phyloP scores from a whole-genome alignment of 441 rosid genomes.

The Populus hybrid region DNA sequence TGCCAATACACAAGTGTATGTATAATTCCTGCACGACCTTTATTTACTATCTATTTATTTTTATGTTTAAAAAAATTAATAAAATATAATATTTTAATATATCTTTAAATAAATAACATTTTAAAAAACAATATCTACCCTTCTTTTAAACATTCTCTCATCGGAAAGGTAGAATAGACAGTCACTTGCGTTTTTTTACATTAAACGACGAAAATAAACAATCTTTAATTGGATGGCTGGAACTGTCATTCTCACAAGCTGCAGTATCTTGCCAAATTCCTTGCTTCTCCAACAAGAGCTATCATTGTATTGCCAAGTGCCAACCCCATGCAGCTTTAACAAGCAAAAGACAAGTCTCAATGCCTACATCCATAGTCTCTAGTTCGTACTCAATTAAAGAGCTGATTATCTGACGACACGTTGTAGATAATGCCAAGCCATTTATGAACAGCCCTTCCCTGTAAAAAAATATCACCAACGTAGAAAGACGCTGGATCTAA shows the following conservation, averaged over 20 bases:
- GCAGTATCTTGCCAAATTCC: neutral
- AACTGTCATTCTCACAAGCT: neutral
- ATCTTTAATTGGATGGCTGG: neutral
- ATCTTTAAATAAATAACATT: too few species aligned
- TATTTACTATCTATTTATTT: accelerated
- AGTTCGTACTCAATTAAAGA: neutral
- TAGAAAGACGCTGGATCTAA: neutral
- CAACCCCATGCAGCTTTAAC: too few species aligned
- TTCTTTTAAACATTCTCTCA: too few species aligned
- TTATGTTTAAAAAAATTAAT: too few species aligned
- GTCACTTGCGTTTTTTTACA: neutral
- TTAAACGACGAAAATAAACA: neutral
- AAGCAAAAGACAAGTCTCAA: neutral
- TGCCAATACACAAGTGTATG: accelerated
- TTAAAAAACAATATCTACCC: too few species aligned
- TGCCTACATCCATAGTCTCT: neutral
- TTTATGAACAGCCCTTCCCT: neutral
- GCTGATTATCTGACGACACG: neutral
- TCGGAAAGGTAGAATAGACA: neutral
- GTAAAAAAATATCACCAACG: neutral
- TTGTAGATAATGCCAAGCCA: neutral
- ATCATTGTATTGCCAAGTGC: neutral
- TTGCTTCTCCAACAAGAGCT: neutral
- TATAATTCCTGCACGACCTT: accelerated
- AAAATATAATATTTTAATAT: too few species aligned